Conservation (phyloP, 2,329 filamentous ascomycete species). For the Colletotrichum sp. region DNA sequence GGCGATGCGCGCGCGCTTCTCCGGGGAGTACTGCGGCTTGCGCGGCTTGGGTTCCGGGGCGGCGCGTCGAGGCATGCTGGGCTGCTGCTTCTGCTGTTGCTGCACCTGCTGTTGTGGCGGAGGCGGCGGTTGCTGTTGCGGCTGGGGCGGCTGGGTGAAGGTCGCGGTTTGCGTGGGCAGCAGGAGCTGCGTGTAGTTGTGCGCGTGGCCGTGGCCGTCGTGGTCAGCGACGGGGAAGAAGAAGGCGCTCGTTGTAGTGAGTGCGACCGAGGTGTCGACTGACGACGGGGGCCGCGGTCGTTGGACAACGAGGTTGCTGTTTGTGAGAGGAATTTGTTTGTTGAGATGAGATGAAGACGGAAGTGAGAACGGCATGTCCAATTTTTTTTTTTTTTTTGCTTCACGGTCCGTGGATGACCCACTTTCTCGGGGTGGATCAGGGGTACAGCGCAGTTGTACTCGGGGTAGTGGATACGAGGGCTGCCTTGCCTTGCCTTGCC, state of each 20-base stretch:
- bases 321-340: neutral
- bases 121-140: neutral
- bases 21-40: slow-evolving; percentile 21
- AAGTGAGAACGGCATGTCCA: neutral
- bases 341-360: slow-evolving; percentile 2
- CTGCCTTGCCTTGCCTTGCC: neutral
- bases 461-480: slow-evolving; percentile 18
- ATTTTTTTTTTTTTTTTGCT: slow-evolving; percentile 14
- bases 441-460: neutral
- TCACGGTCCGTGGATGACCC: slow-evolving; percentile 7
- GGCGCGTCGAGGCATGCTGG: slow-evolving; percentile 17
- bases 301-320: neutral
- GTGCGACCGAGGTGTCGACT: neutral
- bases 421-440: slow-evolving; percentile 22
- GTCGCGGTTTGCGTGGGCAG: neutral
- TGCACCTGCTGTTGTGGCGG: neutral
- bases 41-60: slow-evolving; percentile 18
- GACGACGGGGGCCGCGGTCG: neutral
- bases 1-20: slow-evolving; percentile 21
- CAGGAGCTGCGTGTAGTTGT: neutral
- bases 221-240: neutral
- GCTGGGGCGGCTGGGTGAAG: neutral
- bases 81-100: neutral
- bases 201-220: neutral
- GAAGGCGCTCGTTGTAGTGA: neutral